Conservation (phyloP, 1,284 basidiomycete species). For the Laetiporus sulphureus region DNA sequence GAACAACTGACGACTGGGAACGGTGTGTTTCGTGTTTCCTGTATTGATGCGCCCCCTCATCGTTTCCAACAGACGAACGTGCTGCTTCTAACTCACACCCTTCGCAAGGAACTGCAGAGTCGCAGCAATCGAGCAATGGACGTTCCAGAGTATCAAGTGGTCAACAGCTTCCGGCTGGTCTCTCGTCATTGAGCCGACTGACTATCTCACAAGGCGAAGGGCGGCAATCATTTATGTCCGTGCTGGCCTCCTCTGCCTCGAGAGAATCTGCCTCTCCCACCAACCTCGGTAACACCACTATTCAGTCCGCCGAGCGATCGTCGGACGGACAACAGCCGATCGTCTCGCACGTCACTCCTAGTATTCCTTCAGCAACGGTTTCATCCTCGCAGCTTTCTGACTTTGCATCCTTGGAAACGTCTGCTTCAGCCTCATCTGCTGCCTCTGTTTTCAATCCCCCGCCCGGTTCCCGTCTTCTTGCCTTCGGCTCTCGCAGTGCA, state of each 20-base stretch:
- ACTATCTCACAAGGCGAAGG: too few species aligned
- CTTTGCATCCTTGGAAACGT: constrained; percentile 14
- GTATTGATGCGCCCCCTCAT: too few species aligned
- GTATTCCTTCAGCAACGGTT: constrained; percentile 22
- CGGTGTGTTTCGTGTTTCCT: too few species aligned
- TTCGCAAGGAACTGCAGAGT: too few species aligned
- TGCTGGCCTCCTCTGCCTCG: constrained; percentile 6
- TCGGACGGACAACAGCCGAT: constrained; percentile 25
- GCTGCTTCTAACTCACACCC: too few species aligned
- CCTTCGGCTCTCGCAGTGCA: constrained; percentile 48
- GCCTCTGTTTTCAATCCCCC: constrained; percentile 52
- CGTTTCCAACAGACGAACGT: too few species aligned
- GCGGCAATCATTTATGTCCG: constrained; percentile 6
- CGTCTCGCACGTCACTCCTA: constrained; percentile 31
- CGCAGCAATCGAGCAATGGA: too few species aligned
- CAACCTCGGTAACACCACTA: constrained; percentile 14
- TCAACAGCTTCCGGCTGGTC: too few species aligned
- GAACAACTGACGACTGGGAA: too few species aligned
- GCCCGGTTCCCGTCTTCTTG: constrained; percentile 63
- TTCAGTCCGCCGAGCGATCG: constrained; percentile 14
- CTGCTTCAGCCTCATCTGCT: constrained; percentile 16
- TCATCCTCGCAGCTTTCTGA: constrained; percentile 12
- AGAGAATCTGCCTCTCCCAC: constrained; percentile 5
- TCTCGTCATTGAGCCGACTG: too few species aligned
- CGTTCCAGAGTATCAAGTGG: too few species aligned